phyloP scores from a whole-genome alignment of 352 stramenopile genomes.

The Phytophthora lateralis region DNA sequence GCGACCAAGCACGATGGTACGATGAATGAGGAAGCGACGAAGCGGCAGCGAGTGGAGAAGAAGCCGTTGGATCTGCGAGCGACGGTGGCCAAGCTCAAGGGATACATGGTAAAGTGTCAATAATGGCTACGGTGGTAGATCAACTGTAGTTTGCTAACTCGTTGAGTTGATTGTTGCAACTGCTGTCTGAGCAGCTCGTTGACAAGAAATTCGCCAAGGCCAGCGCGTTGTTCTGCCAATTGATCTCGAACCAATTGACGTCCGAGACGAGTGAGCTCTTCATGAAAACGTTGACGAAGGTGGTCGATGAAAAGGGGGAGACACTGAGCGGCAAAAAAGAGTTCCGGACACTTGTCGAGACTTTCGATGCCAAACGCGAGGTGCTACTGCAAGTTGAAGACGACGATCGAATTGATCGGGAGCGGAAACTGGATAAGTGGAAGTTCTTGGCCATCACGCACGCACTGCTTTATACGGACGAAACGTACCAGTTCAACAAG shows the following conservation, averaged over 20 bases:
- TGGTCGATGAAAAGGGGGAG: slow-evolving; percentile 49
- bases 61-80: slow-evolving; percentile 42
- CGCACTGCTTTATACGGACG: slow-evolving; percentile 76
- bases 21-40: slow-evolving; percentile 2
- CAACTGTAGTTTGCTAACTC: background rate
- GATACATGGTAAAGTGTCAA: slow-evolving; percentile 58
- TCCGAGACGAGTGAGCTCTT: slow-evolving; percentile 48
- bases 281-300: slow-evolving; percentile 44
- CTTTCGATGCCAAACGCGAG: slow-evolving; percentile 43
- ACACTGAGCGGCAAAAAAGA: slow-evolving; percentile 58
- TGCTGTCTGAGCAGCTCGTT: slow-evolving; percentile 38
- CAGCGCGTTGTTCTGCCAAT: slow-evolving; percentile 53
- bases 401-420: slow-evolving; percentile 2
- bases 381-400: slow-evolving; percentile 25
- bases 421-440: slow-evolving; percentile 49
- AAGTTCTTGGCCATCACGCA: slow-evolving; percentile 65
- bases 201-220: slow-evolving; percentile 84
- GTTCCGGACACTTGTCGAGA: slow-evolving; percentile 55
- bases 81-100: slow-evolving; percentile 61
- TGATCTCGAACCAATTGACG: slow-evolving; percentile 53
- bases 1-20: slow-evolving; percentile 1
- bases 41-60: slow-evolving; percentile 37
- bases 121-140: background rate
- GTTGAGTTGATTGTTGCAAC: background rate
- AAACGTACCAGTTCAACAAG: slow-evolving; percentile 83